Evolutionary conservation across 306 rosid genomes (phyloP).

Genomic region (Argentina anserina): DNA sequence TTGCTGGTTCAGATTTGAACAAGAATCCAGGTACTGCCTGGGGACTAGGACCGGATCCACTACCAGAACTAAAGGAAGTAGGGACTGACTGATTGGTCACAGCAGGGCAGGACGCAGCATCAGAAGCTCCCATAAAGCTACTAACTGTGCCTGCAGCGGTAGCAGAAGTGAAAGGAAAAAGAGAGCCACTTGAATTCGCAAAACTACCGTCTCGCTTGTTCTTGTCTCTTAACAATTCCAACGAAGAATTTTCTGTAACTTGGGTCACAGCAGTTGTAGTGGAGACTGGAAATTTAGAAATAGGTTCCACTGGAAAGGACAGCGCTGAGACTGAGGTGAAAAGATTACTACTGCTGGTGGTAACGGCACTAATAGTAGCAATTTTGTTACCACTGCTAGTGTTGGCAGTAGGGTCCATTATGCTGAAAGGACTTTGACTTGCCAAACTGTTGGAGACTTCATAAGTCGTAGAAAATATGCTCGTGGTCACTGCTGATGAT

Average conservation of each 20-base stretch:
- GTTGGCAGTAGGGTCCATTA: slow-evolving; percentile 24
- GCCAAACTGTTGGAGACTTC: slow-evolving; percentile 32
- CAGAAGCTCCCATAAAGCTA: slow-evolving; percentile 48
- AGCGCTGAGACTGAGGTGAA: slow-evolving; percentile 23
- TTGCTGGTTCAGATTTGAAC: background rate
- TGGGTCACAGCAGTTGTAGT: slow-evolving; percentile 31
- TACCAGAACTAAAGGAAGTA: slow-evolving; percentile 20
- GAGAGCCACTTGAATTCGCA: slow-evolving; percentile 33
- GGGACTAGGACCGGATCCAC: slow-evolving; percentile 32
- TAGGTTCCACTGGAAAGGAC: slow-evolving; percentile 22
- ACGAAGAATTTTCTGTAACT: slow-evolving; percentile 23
- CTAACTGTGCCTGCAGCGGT: slow-evolving; percentile 35
- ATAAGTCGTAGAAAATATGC: slow-evolving; percentile 31
- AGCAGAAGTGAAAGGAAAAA: slow-evolving; percentile 40
- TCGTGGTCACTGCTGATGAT: slow-evolving; percentile 31
- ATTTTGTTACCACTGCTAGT: background rate
- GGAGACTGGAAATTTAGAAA: slow-evolving; percentile 43
- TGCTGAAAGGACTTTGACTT: slow-evolving; percentile 39
- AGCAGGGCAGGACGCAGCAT: slow-evolving; percentile 40
- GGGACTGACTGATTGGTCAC: slow-evolving; percentile 40
- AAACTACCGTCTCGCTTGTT: slow-evolving; percentile 40
- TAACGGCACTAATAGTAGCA: slow-evolving; percentile 9
- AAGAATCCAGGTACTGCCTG: slow-evolving; percentile 24
- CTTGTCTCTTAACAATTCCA: slow-evolving; percentile 36
- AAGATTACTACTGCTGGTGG: slow-evolving; percentile 24